Base-by-base conservation (phyloP, 1,284 basidiomycete genomes). In the Moniliophthora roreri region DNA sequence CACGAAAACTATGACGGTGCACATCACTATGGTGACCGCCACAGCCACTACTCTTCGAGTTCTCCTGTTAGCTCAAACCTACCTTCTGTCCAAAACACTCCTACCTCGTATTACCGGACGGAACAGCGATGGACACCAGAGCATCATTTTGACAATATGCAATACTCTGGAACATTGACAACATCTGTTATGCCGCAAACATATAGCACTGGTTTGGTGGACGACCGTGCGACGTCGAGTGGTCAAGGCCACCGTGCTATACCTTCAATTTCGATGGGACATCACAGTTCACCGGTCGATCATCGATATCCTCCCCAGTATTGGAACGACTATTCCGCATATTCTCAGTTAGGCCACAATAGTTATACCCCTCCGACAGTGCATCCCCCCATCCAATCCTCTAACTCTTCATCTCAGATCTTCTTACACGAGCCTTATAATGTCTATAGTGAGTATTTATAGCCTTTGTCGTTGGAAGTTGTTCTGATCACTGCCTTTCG, bases 171-270 rank as follows among this genome's bases (percentile, higher is more conserved):
- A 11, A 72, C 76, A 37, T 60, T 86, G 48, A 81, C 84, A 40
- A 87, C 85, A 20, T 82, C 82, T 1, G 82, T 84, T 38, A 71
- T 87, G 42, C 83, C 85, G 1, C 87, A 87, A 58, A 72, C 84
- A 60, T 89, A 87, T 63, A 87, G 84, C 67, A 86, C 84, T 2
- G 85, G 85, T 1, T 69, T 87, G 48, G 70, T 79, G 4, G 82
- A 84, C 58, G 73, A 76, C 34, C 66, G 73, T 50, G 55, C 61
- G 36, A 37, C 51, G 53, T 51, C 11, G 6, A 32, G 28, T 32
- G 28, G 28, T 35, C 41, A 35, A 38, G 45, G 16, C 18, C 47
- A 44, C 40, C 49, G 21, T 20, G 52, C 58, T 58, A 15, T 9
- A 21, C 38, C 23, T 24, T 32, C 28, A 13, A 6, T 34, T 51